phyloP scores from a whole-genome alignment of 768 basidiomycete species.

The Saitozyma sp. region DNA sequence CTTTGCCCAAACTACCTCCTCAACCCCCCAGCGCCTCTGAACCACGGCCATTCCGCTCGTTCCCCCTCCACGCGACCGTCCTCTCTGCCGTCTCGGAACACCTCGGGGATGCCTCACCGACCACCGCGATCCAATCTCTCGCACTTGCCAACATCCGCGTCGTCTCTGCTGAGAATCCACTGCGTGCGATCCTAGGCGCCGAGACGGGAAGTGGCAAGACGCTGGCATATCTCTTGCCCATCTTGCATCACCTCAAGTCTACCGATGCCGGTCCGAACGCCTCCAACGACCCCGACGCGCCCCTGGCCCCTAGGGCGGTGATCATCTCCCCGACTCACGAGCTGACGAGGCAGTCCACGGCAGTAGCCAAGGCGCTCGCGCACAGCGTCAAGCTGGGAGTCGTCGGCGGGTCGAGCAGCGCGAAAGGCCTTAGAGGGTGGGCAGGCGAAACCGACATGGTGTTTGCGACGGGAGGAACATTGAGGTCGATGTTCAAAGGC shows the following conservation, averaged over 20 bases:
- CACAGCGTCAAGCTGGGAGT: slow-evolving; percentile 78
- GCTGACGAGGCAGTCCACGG: slow-evolving; percentile 74
- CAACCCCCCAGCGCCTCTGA: slow-evolving; percentile 2
- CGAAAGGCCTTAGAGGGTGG: slow-evolving; percentile 28
- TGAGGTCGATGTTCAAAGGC: slow-evolving; percentile 49
- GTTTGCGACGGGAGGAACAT: slow-evolving; percentile 62
- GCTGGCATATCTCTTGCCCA: slow-evolving; percentile 81
- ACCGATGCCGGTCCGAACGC: slow-evolving; percentile 61
- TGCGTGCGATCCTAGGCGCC: slow-evolving; percentile 66
- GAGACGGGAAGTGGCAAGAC: slow-evolving; percentile 93
- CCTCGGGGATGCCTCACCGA: slow-evolving; percentile 61
- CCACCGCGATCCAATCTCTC: slow-evolving; percentile 65
- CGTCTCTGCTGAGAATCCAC: slow-evolving; percentile 46
- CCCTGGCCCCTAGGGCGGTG: slow-evolving; percentile 70
- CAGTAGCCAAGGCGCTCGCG: slow-evolving; percentile 70
- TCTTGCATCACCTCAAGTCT: slow-evolving; percentile 74
- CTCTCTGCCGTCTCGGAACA: slow-evolving; percentile 61
- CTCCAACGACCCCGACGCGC: slow-evolving; percentile 21
- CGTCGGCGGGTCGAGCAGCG: slow-evolving; percentile 57
- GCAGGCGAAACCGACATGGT: slow-evolving; percentile 50
- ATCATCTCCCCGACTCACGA: slow-evolving; percentile 88
- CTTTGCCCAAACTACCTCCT: slow-evolving; percentile 16
- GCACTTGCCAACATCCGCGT: slow-evolving; percentile 14
- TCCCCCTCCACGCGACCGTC: slow-evolving; percentile 69
- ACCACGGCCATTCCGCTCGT: slow-evolving; percentile 60